Conservation (phyloP, 805 yeast species). For the Candida coquimbonensis region DNA sequence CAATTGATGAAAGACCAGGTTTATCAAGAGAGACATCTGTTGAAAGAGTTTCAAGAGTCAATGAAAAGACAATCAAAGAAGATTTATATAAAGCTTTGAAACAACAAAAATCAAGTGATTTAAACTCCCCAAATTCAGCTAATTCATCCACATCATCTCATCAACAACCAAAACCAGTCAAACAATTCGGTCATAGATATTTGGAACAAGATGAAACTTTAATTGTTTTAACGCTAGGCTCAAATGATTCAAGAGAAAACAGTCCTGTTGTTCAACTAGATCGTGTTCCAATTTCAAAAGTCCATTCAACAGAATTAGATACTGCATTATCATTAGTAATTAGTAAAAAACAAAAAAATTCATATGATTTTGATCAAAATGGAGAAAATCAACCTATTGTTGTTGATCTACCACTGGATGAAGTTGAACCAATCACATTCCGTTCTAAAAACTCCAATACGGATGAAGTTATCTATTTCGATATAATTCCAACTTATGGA, state of each 20-base stretch:
- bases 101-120: not conserved
- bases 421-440: conserved; percentile 67
- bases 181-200: conserved; percentile 80
- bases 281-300: conserved; percentile 67
- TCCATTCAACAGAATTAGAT: conserved; percentile 77
- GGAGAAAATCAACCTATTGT: conserved; percentile 43
- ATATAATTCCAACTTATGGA: conserved; percentile 83
- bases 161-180: conserved; percentile 44
- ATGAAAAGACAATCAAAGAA: conserved; percentile 11
- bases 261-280: conserved; percentile 60
- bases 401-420: conserved; percentile 78
- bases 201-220: conserved; percentile 54
- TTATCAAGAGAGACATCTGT: conserved; percentile 10
- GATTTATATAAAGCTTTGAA: conserved; percentile 12
- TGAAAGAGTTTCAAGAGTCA: conserved; percentile 14
- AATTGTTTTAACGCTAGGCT: conserved; percentile 77
- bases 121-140: not conserved
- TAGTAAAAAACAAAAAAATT: conserved; percentile 21
- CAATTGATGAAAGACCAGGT: conserved; percentile 10
- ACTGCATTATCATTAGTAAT: conserved; percentile 78
- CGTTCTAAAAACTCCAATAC: conserved; percentile 44
- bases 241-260: conserved; percentile 65
- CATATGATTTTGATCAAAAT: conserved; percentile 1
- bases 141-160: not conserved
- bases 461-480: conserved; percentile 63